Evolutionary conservation across 371 early-diverging fungal species (phyloP), one percentile per base, ranked within the genome.

Genomic region (Apophysomyces ossiformis): DNA sequence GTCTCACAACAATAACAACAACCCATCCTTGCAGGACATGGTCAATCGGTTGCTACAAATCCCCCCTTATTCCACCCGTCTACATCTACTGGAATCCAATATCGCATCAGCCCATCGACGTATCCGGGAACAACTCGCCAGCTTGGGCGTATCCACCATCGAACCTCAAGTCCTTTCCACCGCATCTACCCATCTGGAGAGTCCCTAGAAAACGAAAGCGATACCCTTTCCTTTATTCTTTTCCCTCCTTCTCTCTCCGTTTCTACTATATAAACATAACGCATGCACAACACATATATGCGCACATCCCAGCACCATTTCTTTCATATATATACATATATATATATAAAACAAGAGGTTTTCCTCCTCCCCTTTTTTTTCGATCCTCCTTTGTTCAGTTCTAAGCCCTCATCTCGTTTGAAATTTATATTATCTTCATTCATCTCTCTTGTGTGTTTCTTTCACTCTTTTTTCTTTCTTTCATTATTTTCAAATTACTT

Each of bases 81-180:
- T 76, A 44, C 72, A 70, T 36, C 43, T 62, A 5, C 41, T 79
- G 2, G 79, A 79, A 32, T 57, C 57, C 7, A 74, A 58, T 37
- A 79, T 79, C 39, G 59, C 71, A 32, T 59, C 74, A 7, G 75
- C 74, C 16, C 76, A 79, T 58, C 70, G 73, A 37, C 74, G 79
- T 44, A 76, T 79, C 38, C 63, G 72, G 60, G 74, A 76, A 5
- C 79, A 76, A 43, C 39, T 79, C 9, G 64, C 65, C 41, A 58
- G 66, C 45, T 58, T 76, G 35, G 72, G 68, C 4, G 36, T 65
- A 45, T 45, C 32, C 32, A 26, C 46, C 13, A 13, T 45, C 13
- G 46, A 45, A 13, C 46, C 46, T 5, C 46, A 12, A 13, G 46
- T 6, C 16, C 16, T 45, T 45, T 45, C 46, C 46, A 13, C 46